Evolutionary conservation across 2,329 filamentous ascomycete genomes (phyloP), one percentile per base, ranked within the genome.

Genomic region (Amauroascus niger): DNA sequence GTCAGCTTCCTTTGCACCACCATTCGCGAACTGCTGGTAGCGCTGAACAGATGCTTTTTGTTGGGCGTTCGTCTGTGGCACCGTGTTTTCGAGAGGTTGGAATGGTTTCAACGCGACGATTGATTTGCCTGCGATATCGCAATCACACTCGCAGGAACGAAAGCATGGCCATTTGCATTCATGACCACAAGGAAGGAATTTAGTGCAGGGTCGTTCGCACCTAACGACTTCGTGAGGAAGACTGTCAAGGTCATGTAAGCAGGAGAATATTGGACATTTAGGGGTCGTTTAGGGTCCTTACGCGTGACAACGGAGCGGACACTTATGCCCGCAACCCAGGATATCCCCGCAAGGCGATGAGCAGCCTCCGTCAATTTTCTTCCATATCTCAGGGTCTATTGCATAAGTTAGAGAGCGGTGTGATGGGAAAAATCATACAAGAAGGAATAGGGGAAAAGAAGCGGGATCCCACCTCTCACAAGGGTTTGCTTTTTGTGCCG

Each of bases 401-500:
- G 32, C 39, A 47, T n/a, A 2, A 16, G 33, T 50, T 35, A 56
- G 45, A 14, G 55, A 44, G 3, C 18, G 40, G 9, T 6, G 40
- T 16, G 14, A 35, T 22, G 35, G 16, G 14, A 50, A 41, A 40
- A 20, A 33, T 33, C 26, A 3, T 14, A 9, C 28, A 20, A 60
- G 41, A 60, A 48, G 43, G 13, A 22, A n/a, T 22, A 30, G 20
- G 30, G 32, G 28, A 40, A 33, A 28, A 43, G 30, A 22, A 43
- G 11, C 24, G 26, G 13, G 9, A 14, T 14, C 47, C 55, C 55
- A 74, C 72, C 62, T 48, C 71, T 67, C 28, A 88, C 76, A 44
- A 74, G 70, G 0, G 72, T 77, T 26, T 72, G 74, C 1, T 64
- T 71, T 0, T 69, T 63, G 63, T 91, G 87, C 0, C 76, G 78